Evolutionary conservation across 306 rosid species (phyloP), one percentile per base, ranked within the genome.

Genomic region (Medicago arabica): DNA sequence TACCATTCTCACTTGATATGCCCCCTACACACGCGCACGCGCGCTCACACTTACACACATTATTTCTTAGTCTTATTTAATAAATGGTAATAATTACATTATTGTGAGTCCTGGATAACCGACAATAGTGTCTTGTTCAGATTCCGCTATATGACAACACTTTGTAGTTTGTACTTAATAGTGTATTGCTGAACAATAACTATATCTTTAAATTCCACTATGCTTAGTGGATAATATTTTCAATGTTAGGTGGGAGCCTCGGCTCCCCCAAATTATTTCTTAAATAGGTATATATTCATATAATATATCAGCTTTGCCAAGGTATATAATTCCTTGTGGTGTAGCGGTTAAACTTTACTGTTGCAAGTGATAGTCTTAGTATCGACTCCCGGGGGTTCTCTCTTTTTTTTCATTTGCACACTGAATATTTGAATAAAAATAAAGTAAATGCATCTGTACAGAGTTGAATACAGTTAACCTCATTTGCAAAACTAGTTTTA

Each of bases 11-110:
- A 21, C 23, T 21, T 21, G 23, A 21, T 21, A 21, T 21, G 23
- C 1, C 2, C 2, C 1, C 23, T 2, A 21, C 23, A 1, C 2
- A 21, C 2, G 2, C 2, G 2, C 2, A 21, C 2, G 2, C 2
- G 2, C 2, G 2, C 2, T n/a, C n/a, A n/a, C n/a, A n/a, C n/a
- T n/a, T n/a, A n/a, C n/a, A n/a, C n/a, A n/a, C n/a, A n/a, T n/a
- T n/a, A n/a, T n/a, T n/a, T n/a, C n/a, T n/a, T n/a, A n/a, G n/a
- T n/a, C n/a, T n/a, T n/a, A n/a, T n/a, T n/a, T n/a, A n/a, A 16
- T 51, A 19, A 18, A 54, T 15, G 5, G 39, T 31, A 60, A 28
- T 60, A 60, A 13, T 28, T 60, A 14, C 41, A 60, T 2, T 31
- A 60, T 57, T 57, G 62, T 57, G 36, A 21, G 11, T 28, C 41